A percentile compares a stretch with the other conserved stretches of the same genome.
These are phyloP conservation scores for Trametes gibbosa DNA, from an alignment of 768 basidiomycete species.

Conservation along the genomic window DNA sequence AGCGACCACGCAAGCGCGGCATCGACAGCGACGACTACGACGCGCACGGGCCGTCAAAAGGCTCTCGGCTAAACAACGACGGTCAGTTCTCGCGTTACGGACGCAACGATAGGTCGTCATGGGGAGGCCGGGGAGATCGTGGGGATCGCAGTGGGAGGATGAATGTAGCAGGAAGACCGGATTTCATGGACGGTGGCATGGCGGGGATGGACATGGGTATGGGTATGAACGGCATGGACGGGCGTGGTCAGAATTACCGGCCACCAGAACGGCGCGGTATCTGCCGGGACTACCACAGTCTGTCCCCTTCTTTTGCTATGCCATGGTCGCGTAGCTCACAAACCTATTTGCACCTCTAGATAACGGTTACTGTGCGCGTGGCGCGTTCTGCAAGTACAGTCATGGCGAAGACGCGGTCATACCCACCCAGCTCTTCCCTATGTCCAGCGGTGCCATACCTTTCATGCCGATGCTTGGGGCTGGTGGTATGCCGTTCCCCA, in stretches of 20 bases:
- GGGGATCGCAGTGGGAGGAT: constrained; percentile 33
- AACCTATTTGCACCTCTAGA: constrained; percentile 45
- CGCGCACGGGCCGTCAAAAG: constrained; percentile 64
- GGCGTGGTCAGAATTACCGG: constrained; percentile 58
- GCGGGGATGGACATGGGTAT: constrained; percentile 29
- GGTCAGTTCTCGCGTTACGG: constrained; percentile 66
- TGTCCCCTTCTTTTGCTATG: constrained; percentile 34
- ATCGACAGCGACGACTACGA: constrained; percentile 61
- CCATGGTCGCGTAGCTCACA: neutral
- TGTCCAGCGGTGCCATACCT: constrained; percentile 52
- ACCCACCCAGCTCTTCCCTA: constrained; percentile 64
- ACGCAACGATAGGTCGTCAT: constrained; percentile 41
- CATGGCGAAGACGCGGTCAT: constrained; percentile 88
- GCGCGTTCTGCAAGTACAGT: constrained; percentile 86
- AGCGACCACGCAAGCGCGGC: constrained; percentile 64
- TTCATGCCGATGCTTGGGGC: constrained; percentile 70
- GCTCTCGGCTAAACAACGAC: constrained; percentile 63
- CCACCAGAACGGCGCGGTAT: constrained; percentile 74
- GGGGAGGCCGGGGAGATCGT: constrained; percentile 37
- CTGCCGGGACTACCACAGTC: constrained; percentile 93
- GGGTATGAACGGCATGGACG: constrained; percentile 33
- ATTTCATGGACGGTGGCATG: constrained; percentile 32
- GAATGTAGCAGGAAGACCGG: constrained; percentile 29
- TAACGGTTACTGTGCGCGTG: constrained; percentile 87
- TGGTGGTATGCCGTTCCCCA: constrained; percentile 53